Evolutionary conservation across 177 flowering plant genomes (phyloP).

Genomic region (Tripterygium wilfordii): DNA sequence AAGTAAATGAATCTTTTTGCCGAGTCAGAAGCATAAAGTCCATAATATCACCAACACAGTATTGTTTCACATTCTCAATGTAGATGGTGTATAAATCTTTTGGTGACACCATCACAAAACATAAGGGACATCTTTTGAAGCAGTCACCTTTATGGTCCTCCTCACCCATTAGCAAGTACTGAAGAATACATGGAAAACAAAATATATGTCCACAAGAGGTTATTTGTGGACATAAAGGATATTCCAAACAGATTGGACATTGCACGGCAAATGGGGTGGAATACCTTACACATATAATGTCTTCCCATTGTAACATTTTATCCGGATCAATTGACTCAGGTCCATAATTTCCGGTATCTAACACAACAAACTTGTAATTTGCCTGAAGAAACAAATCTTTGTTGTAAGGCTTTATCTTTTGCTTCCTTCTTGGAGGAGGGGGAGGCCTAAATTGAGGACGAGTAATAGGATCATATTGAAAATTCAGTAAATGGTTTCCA

Average conservation of each 20-base stretch:
- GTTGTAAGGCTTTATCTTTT: slow-evolving; percentile 78
- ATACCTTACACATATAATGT: slow-evolving; percentile 73
- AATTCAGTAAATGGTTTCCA: slow-evolving; percentile 89
- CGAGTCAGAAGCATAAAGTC: slow-evolving; percentile 80
- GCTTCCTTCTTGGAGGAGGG: slow-evolving; percentile 60
- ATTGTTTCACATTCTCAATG: slow-evolving; percentile 66
- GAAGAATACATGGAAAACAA: slow-evolving; percentile 91
- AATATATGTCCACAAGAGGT: slow-evolving; percentile 97
- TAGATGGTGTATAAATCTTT: slow-evolving; percentile 80
- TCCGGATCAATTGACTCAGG: slow-evolving; percentile 75
- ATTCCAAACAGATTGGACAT: slow-evolving; percentile 94
- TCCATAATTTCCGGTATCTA: slow-evolving; percentile 54
- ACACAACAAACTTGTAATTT: slow-evolving; percentile 82
- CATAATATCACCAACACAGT: slow-evolving; percentile 57
- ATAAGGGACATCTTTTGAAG: slow-evolving; percentile 89
- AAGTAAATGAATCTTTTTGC: slow-evolving; percentile 57
- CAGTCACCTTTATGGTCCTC: slow-evolving; percentile 63
- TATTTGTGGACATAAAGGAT: slow-evolving; percentile 89
- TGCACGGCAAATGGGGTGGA: slow-evolving; percentile 66
- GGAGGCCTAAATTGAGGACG: slow-evolving; percentile 57
- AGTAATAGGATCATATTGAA: slow-evolving; percentile 79
- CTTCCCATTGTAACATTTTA: slow-evolving; percentile 88
- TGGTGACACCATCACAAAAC: slow-evolving; percentile 78
- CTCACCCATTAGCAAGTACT: slow-evolving; percentile 65
- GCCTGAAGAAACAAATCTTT: slow-evolving; percentile 94